These are phyloP conservation scores for Nakataea oryzae DNA, from an alignment of 2,329 filamentous ascomycete species.

Conservation along the genomic window DNA sequence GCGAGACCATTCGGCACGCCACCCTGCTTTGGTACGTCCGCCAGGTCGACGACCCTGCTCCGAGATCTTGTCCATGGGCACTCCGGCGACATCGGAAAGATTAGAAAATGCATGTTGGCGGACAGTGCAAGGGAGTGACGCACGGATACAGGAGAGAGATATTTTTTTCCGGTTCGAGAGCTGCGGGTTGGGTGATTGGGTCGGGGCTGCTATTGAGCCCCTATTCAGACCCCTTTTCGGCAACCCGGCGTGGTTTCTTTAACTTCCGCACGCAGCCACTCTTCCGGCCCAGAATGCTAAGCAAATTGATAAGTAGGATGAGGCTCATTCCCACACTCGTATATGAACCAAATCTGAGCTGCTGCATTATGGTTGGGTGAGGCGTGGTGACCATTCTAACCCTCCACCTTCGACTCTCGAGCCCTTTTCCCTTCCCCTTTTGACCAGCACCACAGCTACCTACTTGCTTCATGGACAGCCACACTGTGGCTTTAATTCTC, in stretches of 20 bases:
- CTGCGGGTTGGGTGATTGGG: neutral
- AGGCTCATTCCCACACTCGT: too few relatives aligned
- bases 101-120: neutral
- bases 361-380: too few relatives aligned
- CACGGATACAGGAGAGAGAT: neutral
- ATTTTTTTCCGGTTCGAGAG: neutral
- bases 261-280: neutral
- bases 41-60: neutral
- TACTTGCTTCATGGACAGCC: neutral
- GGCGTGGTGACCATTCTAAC: neutral
- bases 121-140: neutral
- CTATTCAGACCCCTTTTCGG: neutral
- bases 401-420: neutral
- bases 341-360: too few relatives aligned
- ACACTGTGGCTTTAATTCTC: too few relatives aligned
- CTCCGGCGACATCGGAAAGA: neutral
- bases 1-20: neutral
- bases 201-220: neutral
- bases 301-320: too few relatives aligned
- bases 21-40: neutral
- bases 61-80: neutral
- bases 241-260: neutral
- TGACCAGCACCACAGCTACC: too few relatives aligned
- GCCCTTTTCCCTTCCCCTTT: neutral
- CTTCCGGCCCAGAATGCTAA: neutral